phyloP scores from a whole-genome alignment of 768 basidiomycete species.

The Strobilomyces confusus region DNA sequence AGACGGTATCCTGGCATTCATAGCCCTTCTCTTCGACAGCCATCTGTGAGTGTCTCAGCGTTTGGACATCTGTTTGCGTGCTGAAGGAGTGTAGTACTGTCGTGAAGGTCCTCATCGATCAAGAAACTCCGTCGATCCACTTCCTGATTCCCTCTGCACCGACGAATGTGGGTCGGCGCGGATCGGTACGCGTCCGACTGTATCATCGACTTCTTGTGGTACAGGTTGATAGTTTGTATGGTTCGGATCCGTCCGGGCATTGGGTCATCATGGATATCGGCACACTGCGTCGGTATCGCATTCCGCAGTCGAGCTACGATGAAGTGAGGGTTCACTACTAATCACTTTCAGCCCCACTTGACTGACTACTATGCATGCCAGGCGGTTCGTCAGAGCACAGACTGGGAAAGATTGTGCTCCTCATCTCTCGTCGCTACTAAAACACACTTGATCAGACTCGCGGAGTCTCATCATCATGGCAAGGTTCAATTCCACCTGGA shows the following conservation, averaged over 20 bases:
- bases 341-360: not conserved
- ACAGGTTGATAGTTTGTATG: not conserved
- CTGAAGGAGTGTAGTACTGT: not conserved
- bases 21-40: slow-evolving; percentile 1
- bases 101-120: too few species aligned
- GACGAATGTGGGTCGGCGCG: not conserved
- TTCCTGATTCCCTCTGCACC: not conserved
- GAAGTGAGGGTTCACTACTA: not conserved
- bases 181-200: not conserved
- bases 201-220: slow-evolving; percentile 8
- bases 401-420: too few species aligned
- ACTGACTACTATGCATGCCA: not conserved
- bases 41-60: not conserved
- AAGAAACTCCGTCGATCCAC: not conserved
- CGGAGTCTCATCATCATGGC: not conserved
- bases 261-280: not conserved
- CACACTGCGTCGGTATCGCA: not conserved
- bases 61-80: not conserved
- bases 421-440: slow-evolving; percentile 4
- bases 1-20: slow-evolving; percentile 3
- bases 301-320: not conserved
- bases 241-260: not conserved
- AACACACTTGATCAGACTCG: not conserved
- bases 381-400: too few species aligned
- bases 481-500: slow-evolving; percentile 2